phyloP scores from a whole-genome alignment of 306 rosid species.

The Crataegus laevigata region DNA sequence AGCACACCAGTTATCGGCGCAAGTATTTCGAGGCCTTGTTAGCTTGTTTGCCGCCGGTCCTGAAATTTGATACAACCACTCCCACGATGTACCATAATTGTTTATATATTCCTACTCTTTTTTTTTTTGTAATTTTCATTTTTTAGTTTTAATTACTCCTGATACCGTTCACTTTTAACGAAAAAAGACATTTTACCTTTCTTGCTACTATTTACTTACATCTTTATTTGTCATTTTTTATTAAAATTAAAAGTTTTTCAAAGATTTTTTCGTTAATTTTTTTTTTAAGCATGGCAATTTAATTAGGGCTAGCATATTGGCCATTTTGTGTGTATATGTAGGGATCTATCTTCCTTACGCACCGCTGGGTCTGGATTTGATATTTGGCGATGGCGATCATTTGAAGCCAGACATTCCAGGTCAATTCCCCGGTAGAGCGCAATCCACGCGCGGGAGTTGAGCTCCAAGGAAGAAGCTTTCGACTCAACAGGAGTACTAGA shows the following conservation, averaged over 20 bases:
- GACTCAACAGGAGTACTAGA: constrained; percentile 34
- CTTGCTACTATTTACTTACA: no score
- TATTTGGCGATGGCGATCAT: constrained; percentile 42
- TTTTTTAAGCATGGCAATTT: no score
- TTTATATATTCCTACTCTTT: background rate
- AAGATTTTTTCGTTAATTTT: no score
- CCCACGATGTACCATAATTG: background rate
- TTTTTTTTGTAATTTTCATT: background rate
- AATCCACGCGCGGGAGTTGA: constrained; percentile 49
- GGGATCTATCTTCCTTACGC: constrained; percentile 80
- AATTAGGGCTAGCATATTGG: background rate
- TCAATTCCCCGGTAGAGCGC: constrained; percentile 55
- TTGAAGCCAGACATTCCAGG: constrained; percentile 44
- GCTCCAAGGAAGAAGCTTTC: constrained; percentile 58
- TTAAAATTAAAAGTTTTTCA: no score
- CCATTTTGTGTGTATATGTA: background rate
- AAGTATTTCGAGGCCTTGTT: constrained; percentile 78
- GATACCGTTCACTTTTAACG: no score
- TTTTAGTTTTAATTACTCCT: no score
- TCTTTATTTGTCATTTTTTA: no score
- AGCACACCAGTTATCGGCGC: constrained; percentile 92
- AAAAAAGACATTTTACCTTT: no score
- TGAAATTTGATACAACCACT: constrained; percentile 38
- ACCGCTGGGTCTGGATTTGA: constrained; percentile 40
- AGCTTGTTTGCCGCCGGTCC: constrained; percentile 86